Conservation (phyloP, 176 grass and related monocot genomes). For the Saccharum officinarum region DNA sequence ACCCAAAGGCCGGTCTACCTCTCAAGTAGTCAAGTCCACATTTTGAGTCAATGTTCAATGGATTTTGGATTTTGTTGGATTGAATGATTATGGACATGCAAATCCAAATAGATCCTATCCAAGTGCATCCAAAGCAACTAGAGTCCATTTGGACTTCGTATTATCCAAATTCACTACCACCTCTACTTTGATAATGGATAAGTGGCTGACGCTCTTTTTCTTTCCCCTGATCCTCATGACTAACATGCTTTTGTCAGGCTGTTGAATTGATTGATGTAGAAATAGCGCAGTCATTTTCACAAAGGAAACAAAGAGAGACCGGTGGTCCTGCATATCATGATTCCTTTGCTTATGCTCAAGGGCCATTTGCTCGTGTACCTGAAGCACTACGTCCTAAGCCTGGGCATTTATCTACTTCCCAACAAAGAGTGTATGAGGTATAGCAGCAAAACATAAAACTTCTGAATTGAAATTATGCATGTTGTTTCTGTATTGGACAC, state of each 20-base stretch:
- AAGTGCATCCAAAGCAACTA: not conserved
- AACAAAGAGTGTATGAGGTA: constrained; percentile 85
- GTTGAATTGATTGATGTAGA: constrained; percentile 74
- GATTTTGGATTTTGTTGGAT: not conserved
- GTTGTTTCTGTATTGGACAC: constrained; percentile 17
- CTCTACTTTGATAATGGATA: not conserved
- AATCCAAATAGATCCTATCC: not conserved
- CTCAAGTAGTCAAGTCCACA: not conserved
- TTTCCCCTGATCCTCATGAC: not conserved
- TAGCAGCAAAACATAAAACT: constrained; percentile 19
- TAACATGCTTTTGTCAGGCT: constrained; percentile 44
- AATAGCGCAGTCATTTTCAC: constrained; percentile 58
- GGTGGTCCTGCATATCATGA: constrained; percentile 74
- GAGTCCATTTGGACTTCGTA: not conserved
- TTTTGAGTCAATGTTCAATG: not conserved
- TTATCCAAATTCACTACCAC: not conserved
- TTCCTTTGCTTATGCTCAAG: constrained; percentile 66
- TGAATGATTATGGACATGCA: not conserved
- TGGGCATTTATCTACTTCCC: constrained; percentile 54
- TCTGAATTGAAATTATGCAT: constrained; percentile 2
- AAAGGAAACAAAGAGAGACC: constrained; percentile 76
- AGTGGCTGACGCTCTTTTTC: not conserved
- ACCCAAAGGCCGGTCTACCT: not conserved
- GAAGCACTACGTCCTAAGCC: constrained; percentile 74
- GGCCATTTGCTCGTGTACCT: constrained; percentile 58